Evolutionary conservation across 225 moss, liverwort and hornwort species (phyloP).

Genomic region (Physcomitrellopsis africana): DNA sequence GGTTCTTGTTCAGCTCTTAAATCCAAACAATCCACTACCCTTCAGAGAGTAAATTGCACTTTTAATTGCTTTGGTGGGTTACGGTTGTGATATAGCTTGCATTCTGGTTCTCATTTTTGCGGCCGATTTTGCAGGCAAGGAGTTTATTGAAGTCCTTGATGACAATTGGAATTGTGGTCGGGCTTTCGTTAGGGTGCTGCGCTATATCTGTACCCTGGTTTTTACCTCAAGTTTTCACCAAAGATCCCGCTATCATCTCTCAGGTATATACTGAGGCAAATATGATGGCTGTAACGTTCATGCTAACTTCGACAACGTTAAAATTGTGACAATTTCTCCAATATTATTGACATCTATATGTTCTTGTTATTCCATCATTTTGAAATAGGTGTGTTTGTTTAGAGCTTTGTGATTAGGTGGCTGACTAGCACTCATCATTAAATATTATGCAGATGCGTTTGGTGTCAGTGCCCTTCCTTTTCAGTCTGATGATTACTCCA

Average conservation of each 20-base stretch:
- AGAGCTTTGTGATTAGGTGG: neutral
- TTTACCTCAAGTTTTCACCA: conserved; percentile 81
- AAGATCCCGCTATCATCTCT: conserved; percentile 63
- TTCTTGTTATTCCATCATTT: conserved; percentile 22
- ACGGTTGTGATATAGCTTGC: neutral
- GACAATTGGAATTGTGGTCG: conserved; percentile 67
- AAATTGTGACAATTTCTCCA: conserved; percentile 10
- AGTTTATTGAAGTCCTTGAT: conserved; percentile 73
- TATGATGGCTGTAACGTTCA: conserved; percentile 10
- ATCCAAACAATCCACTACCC: no score
- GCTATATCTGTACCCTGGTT: conserved; percentile 85
- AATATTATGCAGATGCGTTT: conserved; percentile 77
- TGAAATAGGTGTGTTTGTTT: conserved; percentile 5
- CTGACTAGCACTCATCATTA: neutral
- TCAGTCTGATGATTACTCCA: conserved; percentile 75
- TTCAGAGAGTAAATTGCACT: neutral
- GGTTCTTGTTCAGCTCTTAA: no score
- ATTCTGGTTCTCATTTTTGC: conserved; percentile 20
- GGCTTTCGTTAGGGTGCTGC: conserved; percentile 58
- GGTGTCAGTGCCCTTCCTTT: conserved; percentile 72
- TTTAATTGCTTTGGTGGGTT: conserved; percentile 8
- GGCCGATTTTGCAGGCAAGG: conserved; percentile 60
- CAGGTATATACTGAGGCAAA: conserved; percentile 45
- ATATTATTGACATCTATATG: neutral
- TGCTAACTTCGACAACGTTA: neutral